Evolutionary conservation across 129 eudicot species (phyloP).

Genomic region (Mikania micrantha): DNA sequence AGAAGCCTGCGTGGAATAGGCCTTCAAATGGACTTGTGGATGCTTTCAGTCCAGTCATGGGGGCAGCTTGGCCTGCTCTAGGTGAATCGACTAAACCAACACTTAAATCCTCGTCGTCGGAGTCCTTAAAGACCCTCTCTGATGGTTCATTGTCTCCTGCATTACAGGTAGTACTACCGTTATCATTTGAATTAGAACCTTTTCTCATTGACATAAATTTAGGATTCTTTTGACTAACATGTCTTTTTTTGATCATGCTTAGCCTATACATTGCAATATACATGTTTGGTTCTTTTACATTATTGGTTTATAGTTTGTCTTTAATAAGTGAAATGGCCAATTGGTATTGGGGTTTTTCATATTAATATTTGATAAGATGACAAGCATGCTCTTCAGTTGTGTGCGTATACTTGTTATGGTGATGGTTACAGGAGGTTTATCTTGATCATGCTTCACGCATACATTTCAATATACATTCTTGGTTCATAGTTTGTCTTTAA

Average conservation of each 20-base stretch:
- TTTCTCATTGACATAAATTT: neutral
- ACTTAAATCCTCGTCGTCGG: conserved; percentile 48
- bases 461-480: neutral
- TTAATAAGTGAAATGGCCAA: neutral
- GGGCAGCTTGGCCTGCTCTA: conserved; percentile 82
- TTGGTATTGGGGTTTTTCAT: neutral
- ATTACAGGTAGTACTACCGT: conserved; percentile 41
- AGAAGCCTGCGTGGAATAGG: conserved; percentile 76
- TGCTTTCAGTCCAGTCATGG: conserved; percentile 55
- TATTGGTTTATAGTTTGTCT: neutral
- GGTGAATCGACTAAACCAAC: conserved; percentile 70
- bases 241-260: neutral
- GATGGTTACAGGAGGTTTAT: neutral
- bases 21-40: conserved; percentile 48
- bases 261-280: neutral
- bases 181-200: neutral
- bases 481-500: neutral
- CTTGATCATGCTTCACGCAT: neutral
- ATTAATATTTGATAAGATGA: too few relatives aligned
- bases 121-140: conserved; percentile 40
- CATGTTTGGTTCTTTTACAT: neutral
- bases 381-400: too few relatives aligned
- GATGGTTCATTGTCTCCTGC: conserved; percentile 35
- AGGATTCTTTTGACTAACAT: neutral
- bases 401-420: too few relatives aligned